These are phyloP conservation scores for Pyrenophora teres DNA, from an alignment of 2,329 filamentous ascomycete species.

Conservation along the genomic window DNA sequence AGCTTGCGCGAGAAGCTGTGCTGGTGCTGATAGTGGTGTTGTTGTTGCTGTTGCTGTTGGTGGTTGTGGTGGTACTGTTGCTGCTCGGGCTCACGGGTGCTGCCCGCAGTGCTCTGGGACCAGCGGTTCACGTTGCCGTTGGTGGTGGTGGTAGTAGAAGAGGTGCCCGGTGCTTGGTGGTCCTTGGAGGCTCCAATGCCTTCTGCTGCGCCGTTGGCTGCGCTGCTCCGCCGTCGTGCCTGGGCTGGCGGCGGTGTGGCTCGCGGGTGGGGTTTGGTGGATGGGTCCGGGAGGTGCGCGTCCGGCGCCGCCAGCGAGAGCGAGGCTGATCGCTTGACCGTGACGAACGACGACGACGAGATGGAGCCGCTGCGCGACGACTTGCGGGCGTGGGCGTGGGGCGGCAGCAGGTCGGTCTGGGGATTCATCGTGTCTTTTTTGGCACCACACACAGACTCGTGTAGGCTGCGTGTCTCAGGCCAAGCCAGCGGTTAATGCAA, in stretches of 20 bases:
- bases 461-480: conserved; percentile 37
- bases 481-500: conserved; percentile 28
- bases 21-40: conserved; percentile 45
- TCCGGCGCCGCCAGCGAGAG: conserved; percentile 39
- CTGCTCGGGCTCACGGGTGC: conserved; percentile 47
- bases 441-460: background rate
- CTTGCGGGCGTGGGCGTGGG: conserved; percentile 28
- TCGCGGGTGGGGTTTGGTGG: conserved; percentile 28
- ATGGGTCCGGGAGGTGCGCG: conserved; percentile 15
- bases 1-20: conserved; percentile 10
- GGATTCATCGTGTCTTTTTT: conserved; percentile 30
- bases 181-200: conserved; percentile 50
- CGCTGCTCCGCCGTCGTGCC: too few species aligned
- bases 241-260: conserved; percentile 32
- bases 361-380: conserved; percentile 51
- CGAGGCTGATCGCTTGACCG: conserved; percentile 51
- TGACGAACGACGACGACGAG: conserved; percentile 51
- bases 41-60: conserved; percentile 43
- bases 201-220: conserved; percentile 20
- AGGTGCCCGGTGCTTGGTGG: conserved; percentile 48
- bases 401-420: conserved; percentile 14
- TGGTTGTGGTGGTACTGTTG: conserved; percentile 45
- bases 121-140: conserved; percentile 60
- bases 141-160: conserved; percentile 47
- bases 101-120: conserved; percentile 62